These are phyloP conservation scores for Phaeomoniella chlamydospora DNA, from an alignment of 2,329 filamentous ascomycete species.

Conservation along the genomic window DNA sequence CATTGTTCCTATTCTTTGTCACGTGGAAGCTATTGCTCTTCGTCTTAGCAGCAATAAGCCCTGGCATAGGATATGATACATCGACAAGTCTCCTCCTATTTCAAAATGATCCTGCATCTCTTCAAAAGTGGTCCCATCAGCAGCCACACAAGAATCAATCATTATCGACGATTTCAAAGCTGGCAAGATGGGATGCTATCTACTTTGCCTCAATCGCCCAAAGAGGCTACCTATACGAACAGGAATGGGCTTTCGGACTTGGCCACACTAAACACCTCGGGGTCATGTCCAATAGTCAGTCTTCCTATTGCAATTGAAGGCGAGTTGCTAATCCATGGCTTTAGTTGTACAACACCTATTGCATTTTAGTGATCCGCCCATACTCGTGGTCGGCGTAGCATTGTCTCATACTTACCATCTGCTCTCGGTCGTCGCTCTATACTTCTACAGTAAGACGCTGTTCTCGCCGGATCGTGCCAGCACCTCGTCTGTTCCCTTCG, in stretches of 20 bases:
- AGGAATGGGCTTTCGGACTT: conserved; percentile 54
- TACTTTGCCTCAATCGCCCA: conserved; percentile 42
- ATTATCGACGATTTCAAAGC: conserved; percentile 24
- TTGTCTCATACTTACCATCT: conserved; percentile 66
- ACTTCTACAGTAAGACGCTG: conserved; percentile 47
- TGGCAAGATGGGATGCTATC: conserved; percentile 48
- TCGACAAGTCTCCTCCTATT: conserved; percentile 37
- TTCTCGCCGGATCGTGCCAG: conserved; percentile 18
- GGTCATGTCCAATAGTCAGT: conserved; percentile 19
- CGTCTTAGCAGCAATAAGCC: conserved; percentile 31
- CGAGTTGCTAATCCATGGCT: neutral
- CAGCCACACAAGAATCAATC: no score
- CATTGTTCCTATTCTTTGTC: conserved; percentile 22
- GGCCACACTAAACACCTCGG: conserved; percentile 32
- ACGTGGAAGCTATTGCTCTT: conserved; percentile 43
- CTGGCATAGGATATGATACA: conserved; percentile 49
- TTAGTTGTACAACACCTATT: neutral
- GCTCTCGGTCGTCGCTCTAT: conserved; percentile 57
- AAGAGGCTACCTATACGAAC: conserved; percentile 43
- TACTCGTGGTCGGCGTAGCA: conserved; percentile 41
- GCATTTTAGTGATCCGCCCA: conserved; percentile 1
- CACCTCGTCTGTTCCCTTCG: conserved; percentile 41
- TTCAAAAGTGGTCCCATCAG: no score
- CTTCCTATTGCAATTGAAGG: neutral
- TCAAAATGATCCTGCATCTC: neutral